Conservation (phyloP, 2,329 filamentous ascomycete genomes). For the Pseudomassariella vexata region DNA sequence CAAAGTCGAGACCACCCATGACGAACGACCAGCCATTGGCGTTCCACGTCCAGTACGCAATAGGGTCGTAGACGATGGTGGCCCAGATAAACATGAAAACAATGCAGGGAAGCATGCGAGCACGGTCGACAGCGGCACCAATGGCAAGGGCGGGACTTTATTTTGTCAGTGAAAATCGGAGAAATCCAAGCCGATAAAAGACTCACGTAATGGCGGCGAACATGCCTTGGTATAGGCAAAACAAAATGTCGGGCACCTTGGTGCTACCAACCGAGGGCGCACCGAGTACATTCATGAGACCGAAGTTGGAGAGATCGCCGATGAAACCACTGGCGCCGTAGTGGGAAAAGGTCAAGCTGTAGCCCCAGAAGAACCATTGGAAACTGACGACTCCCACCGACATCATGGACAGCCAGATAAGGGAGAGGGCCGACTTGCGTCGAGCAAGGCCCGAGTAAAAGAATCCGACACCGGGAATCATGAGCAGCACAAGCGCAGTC, state of each 20-base stretch:
- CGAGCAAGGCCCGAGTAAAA: slow-evolving; percentile 90
- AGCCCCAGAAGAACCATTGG: slow-evolving; percentile 97
- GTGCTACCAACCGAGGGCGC: slow-evolving; percentile 67
- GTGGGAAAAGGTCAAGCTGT: slow-evolving; percentile 79
- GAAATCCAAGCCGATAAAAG: not conserved
- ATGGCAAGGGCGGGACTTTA: slow-evolving; percentile 50
- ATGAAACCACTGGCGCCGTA: slow-evolving; percentile 67
- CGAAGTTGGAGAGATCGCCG: slow-evolving; percentile 75
- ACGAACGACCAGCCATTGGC: slow-evolving; percentile 64
- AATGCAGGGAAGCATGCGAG: slow-evolving; percentile 54
- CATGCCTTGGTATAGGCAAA: slow-evolving; percentile 84
- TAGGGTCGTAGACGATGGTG: slow-evolving; percentile 66
- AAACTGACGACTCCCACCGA: slow-evolving; percentile 74
- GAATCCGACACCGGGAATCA: slow-evolving; percentile 91
- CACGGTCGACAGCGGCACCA: slow-evolving; percentile 55
- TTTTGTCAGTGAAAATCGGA: not conserved
- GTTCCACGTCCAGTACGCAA: slow-evolving; percentile 78
- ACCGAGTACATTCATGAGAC: slow-evolving; percentile 70
- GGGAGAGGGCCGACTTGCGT: slow-evolving; percentile 79
- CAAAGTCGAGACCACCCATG: slow-evolving; percentile 67
- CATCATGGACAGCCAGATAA: slow-evolving; percentile 83
- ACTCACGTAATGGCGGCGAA: slow-evolving; percentile 82
- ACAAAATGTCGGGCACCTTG: slow-evolving; percentile 74
- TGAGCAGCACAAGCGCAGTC: slow-evolving; percentile 77
- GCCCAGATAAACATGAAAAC: slow-evolving; percentile 68